Evolutionary conservation across 495 filamentous ascomycete genomes (phyloP), one percentile per base, ranked within the genome.

Genomic region (Penicillium steckii): DNA sequence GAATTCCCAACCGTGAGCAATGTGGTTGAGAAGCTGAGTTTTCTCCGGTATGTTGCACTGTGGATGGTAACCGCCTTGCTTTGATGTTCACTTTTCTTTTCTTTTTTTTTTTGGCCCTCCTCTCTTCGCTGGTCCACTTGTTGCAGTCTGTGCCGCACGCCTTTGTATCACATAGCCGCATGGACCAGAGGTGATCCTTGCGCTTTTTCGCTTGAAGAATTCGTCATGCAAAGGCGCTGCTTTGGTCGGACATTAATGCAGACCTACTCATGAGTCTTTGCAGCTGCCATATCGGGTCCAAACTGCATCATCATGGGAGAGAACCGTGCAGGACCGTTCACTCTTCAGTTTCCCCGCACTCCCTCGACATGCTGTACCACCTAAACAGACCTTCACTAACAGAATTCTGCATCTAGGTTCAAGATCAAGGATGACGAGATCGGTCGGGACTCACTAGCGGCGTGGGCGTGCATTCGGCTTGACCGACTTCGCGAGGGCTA

Each of bases 381-480:
- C 4, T 17, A n/a, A 17, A 19, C 30, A 8, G 2, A 30, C 3
- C 9, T 26, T 27, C 13, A 40, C 58, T 60, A 13, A 65, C 56
- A 15, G n/a, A 18, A 33, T n/a, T 37, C 17, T 58, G 42, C 40
- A 40, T 52, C n/a, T 38, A 89, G 93, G 48, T 89, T 97, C 68
- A 88, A 95, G 65, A 77, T 97, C 56, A 84, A 88, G 64, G 88
- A 96, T 60, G 85, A 93, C 52, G 85, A 91, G 56, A 75, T 93
- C 46, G 83, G 83, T 2, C 78, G 80, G 51, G 90, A 96, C 56
- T 75, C 85, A 42, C 63, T 95, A 30, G 89, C 88, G 17, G 90
- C 85, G 9, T 97, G 93, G 93, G 83, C 89, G 7, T 95, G 91
- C 62, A 83, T 95, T 48, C 78, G 90, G 17, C 80, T 97, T 1